Evolutionary conservation across 83 land plant species (phyloP).

Genomic region (Picea engelmannii): DNA sequence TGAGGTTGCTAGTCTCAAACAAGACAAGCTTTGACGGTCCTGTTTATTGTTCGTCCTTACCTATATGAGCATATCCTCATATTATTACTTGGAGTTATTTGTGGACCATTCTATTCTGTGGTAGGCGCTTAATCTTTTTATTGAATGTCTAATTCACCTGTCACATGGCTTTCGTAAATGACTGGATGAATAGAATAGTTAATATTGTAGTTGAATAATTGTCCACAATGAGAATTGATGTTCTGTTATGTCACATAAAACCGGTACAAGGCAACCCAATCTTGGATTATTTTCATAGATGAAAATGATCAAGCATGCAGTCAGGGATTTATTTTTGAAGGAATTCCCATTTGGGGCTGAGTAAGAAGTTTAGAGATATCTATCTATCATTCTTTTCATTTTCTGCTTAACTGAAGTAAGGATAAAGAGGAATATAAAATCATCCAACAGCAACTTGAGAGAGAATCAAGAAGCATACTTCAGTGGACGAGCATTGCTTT

Average conservation of each 20-base stretch:
- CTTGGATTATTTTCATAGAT: background rate
- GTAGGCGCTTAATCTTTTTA: background rate
- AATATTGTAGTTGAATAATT: background rate
- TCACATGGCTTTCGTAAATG: background rate
- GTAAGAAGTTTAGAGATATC: background rate
- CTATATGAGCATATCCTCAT: background rate
- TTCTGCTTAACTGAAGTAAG: background rate
- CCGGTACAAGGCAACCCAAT: background rate
- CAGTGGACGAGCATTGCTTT: slow-evolving; percentile 76
- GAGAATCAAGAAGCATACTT: slow-evolving; percentile 46
- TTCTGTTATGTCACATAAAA: background rate
- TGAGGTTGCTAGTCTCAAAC: slow-evolving; percentile 6
- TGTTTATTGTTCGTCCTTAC: background rate
- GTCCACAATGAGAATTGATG: background rate
- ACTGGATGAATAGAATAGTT: background rate
- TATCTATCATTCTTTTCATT: background rate
- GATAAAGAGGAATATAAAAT: background rate
- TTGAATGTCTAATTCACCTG: background rate
- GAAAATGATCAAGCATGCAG: background rate
- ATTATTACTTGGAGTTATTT: background rate
- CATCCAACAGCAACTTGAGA: background rate
- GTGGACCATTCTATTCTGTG: background rate
- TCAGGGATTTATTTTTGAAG: background rate
- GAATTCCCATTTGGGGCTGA: background rate
- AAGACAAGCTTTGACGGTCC: background rate